phyloP scores from a whole-genome alignment of 495 filamentous ascomycete genomes.

The Hypoxylon rickii region DNA sequence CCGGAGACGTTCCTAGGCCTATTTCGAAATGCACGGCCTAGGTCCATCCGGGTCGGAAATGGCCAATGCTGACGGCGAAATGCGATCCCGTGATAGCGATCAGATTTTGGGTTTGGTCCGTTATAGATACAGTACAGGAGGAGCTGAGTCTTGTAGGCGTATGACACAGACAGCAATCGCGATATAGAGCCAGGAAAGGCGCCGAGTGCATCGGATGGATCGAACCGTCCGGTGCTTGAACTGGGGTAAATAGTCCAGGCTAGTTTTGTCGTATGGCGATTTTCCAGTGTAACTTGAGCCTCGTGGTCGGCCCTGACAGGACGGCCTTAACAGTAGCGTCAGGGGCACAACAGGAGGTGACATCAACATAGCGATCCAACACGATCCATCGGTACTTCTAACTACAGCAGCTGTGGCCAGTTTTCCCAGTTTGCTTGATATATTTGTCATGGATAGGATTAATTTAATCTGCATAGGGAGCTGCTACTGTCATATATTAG shows the following conservation, averaged over 20 bases:
- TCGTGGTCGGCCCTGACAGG: slow-evolving; percentile 24
- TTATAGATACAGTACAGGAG: not conserved
- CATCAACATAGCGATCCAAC: slow-evolving; percentile 6
- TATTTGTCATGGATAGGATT: too few species aligned
- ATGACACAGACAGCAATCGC: not conserved
- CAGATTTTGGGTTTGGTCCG: not conserved
- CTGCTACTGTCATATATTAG: too few species aligned
- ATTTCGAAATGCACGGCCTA: not conserved
- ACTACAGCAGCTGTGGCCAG: slow-evolving; percentile 3
- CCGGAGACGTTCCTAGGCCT: too few species aligned
- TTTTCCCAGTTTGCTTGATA: slow-evolving; percentile 1
- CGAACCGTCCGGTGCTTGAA: slow-evolving; percentile 11
- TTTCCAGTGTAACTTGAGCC: slow-evolving; percentile 17
- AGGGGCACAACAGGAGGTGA: slow-evolving; percentile 16
- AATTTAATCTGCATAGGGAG: too few species aligned
- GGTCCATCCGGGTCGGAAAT: not conserved
- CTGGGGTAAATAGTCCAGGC: slow-evolving; percentile 4
- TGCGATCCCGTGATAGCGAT: not conserved
- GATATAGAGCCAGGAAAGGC: not conserved
- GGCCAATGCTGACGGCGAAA: not conserved
- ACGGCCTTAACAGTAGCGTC: slow-evolving; percentile 18
- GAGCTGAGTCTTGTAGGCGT: not conserved
- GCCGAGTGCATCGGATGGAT: slow-evolving; percentile 6
- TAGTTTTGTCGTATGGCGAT: slow-evolving; percentile 15
- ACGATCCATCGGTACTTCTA: too few species aligned